A percentile compares a stretch with the other conserved stretches of the same genome.
Evolutionary conservation across 345 rosid species (phyloP).

Genomic region (Rubroshorea leprosula): DNA sequence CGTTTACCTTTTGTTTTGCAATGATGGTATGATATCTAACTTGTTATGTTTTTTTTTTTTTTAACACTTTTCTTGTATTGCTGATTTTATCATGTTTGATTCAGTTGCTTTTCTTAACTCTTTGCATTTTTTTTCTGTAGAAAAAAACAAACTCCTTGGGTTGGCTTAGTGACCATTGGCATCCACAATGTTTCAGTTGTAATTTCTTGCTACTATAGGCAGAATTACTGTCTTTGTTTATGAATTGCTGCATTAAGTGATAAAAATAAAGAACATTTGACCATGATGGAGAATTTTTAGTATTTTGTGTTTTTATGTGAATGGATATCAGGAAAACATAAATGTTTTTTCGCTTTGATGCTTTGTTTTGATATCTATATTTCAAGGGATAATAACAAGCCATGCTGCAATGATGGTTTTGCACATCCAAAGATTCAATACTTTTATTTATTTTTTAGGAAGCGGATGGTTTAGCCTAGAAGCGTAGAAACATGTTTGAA

Average conservation of each 20-base stretch:
- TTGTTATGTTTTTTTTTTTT: background rate
- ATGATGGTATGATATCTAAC: background rate
- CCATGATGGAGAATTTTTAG: background rate
- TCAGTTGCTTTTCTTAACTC: background rate
- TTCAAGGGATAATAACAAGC: no score
- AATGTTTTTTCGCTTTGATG: no score
- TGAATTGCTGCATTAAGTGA: background rate
- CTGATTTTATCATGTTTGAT: background rate
- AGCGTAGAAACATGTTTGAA: no score
- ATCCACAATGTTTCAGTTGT: background rate
- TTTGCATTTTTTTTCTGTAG: background rate
- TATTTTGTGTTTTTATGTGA: no score
- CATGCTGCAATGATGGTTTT: no score
- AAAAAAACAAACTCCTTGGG: background rate
- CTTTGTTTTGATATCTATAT: no score
- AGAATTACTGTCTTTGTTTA: background rate
- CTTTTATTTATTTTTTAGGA: no score
- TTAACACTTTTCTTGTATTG: background rate
- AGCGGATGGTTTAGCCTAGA: no score
- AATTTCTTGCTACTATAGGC: background rate
- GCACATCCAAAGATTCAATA: no score
- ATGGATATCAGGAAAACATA: no score
- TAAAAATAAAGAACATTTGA: background rate
- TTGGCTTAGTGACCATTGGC: background rate
- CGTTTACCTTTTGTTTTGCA: background rate